Percentiles rank a stretch among this genome's conserved stretches.
These are phyloP conservation scores for Vigna angularis DNA, from an alignment of 306 rosid genomes.

Conservation along the genomic window DNA sequence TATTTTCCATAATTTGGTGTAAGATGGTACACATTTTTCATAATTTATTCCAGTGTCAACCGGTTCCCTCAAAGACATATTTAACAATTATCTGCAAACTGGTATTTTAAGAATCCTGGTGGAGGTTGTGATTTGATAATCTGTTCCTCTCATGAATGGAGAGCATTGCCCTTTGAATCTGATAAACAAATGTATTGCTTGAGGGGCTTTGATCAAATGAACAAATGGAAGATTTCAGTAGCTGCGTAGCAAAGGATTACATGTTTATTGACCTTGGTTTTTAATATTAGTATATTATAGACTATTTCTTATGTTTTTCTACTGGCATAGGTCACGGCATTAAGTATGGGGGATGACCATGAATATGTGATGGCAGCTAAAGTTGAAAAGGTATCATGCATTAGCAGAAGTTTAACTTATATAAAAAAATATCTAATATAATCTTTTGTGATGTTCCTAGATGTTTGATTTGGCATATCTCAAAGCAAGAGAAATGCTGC, in stretches of 20 bases:
- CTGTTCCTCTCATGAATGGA: neutral
- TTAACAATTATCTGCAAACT: neutral
- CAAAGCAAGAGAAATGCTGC: conserved; percentile 83
- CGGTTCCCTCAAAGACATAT: conserved; percentile 1
- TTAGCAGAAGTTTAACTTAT: conserved; percentile 9
- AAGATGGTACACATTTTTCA: neutral
- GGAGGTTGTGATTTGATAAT: conserved; percentile 9
- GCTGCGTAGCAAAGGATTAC: conserved; percentile 27
- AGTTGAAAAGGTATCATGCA: conserved; percentile 75
- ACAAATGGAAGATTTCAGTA: conserved; percentile 17
- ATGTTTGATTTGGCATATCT: conserved; percentile 87
- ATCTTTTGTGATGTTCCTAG: conserved; percentile 50
- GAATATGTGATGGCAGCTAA: conserved; percentile 89
- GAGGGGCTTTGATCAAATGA: conserved; percentile 23
- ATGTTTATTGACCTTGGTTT: conserved; percentile 1
- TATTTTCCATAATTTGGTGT: too few relatives aligned
- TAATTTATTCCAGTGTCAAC: neutral
- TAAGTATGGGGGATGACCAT: conserved; percentile 90
- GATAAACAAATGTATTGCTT: conserved; percentile 23
- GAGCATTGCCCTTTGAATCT: conserved; percentile 33
- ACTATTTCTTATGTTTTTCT: conserved; percentile 37
- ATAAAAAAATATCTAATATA: conserved; percentile 29
- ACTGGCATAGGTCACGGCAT: conserved; percentile 63
- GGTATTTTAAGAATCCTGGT: neutral
- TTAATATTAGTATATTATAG: conserved; percentile 33